Base-by-base conservation (phyloP, 202 grass and related monocot species). In the Brachypodium distachyon region DNA sequence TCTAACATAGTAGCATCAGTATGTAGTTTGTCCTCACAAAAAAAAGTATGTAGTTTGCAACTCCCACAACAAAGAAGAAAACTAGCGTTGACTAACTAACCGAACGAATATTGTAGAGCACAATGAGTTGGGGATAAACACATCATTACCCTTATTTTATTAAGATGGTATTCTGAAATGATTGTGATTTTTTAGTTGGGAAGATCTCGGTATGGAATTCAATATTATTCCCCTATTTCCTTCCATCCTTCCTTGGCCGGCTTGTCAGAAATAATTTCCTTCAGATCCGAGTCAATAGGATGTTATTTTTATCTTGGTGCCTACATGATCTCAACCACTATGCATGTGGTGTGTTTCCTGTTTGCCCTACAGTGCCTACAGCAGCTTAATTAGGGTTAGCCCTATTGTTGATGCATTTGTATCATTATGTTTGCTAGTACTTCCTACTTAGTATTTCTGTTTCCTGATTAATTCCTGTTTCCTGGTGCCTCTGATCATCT, bases 301-400 rank as follows among this genome's bases (percentile, higher is more conserved):
- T 66, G 33, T 13, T 53, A 47, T 57, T 54, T 38, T 67, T 72
- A 65, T 76, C 73, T 58, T 31, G 32, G 39, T 85, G 57, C 74
- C 55, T 83, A 52, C 73, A 58, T 78, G 73, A 36, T 36, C 33
- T 36, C 6, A 3, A 36, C 77, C 65, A 21, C 26, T 67, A 51
- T 67, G 66, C 93, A 90, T 84, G 93, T 86, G 79, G 33, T 12
- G 7, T 92, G 76, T 90, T 65, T 77, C 49, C 55, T 82, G 77
- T 58, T 65, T 50, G 29, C 11, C 69, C 70, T 73, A 47, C 70
- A 48, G 26, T 73, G 48, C 48, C 63, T 53, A 68, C 77, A 46
- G 53, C 57, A 69, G 16, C 76, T 16, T 58, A 3, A 42, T 73
- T 67, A 40, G 60, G n/a, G n/a, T n/a, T n/a, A n/a, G n/a, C 50